These are phyloP conservation scores for Phytophthora kernoviae DNA, from an alignment of 352 stramenopile genomes.

Conservation along the genomic window DNA sequence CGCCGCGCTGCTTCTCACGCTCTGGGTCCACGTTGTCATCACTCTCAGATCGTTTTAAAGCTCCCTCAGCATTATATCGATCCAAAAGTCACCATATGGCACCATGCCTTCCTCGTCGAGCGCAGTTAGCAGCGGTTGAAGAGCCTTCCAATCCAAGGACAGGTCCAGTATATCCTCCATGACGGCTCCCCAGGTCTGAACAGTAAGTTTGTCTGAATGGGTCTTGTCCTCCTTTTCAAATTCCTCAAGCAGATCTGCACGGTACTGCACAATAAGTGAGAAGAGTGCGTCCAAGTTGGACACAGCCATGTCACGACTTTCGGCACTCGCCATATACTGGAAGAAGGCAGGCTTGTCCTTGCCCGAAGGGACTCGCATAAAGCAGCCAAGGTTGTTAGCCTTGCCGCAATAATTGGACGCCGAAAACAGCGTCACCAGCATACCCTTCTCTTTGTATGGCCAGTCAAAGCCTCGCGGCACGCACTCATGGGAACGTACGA, in stretches of 20 bases:
- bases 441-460: constrained; percentile 80
- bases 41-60: constrained; percentile 24
- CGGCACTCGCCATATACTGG: constrained; percentile 86
- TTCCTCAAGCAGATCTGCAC: constrained; percentile 59
- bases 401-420: constrained; percentile 89
- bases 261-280: constrained; percentile 81
- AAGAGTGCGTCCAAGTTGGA: constrained; percentile 88
- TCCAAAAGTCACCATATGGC: constrained; percentile 77
- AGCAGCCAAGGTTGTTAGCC: constrained; percentile 86
- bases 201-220: constrained; percentile 45
- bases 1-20: constrained; percentile 56
- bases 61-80: constrained; percentile 75
- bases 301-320: constrained; percentile 79
- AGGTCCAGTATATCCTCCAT: constrained; percentile 85
- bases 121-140: constrained; percentile 79
- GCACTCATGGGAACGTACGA: constrained; percentile 88
- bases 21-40: constrained; percentile 40
- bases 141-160: constrained; percentile 76
- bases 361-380: constrained; percentile 79
- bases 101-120: constrained; percentile 71
- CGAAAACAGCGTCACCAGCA: constrained; percentile 89
- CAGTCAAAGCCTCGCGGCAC: constrained; percentile 82
- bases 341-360: constrained; percentile 84
- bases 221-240: constrained; percentile 64
- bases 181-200: constrained; percentile 60